Evolutionary conservation across 1,284 basidiomycete species (phyloP), one percentile per base, ranked within the genome.

Genomic region (Tranzscheliella williamsii): DNA sequence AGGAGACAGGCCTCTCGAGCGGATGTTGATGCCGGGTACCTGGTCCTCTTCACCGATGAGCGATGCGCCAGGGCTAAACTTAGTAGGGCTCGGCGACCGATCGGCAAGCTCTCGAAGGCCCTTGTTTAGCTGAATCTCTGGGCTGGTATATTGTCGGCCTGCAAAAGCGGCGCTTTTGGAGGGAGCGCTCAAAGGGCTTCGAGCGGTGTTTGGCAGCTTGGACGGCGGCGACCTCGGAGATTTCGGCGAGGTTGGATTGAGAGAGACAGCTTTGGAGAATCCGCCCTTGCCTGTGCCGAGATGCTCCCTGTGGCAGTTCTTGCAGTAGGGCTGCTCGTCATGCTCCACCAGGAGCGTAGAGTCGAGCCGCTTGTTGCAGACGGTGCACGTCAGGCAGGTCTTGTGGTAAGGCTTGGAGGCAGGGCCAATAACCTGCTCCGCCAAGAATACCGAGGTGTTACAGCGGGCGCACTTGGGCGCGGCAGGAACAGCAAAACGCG

Each of bases 381-480:
- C 62, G 31, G 66, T 47, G 44, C 76, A 78, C 17, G 67, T 71
- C 20, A 78, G 54, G 46, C 76, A 78, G 22, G 61, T 64, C 48
- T 67, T 70, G 60, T 78, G 76, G 38, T 78, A 78, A 2, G 70
- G 50, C 33, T 61, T 67, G 3, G 63, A 57, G n/a, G 46, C 48
- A 11, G 76, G 76, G 15, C 76, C 76, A 22, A 77, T 60, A 20
- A 73, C 73, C 41, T 76, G 72, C 44, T 78, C 76, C 6, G 75
- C 75, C 9, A 66, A 46, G 49, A 66, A 78, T 18, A 78, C 75
- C 2, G 67, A 66, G 24, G 69, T 69, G 22, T 62, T 43, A 58
- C 76, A 78, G 21, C 65, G 51, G 9, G 76, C 65, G 45, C 76
- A 78, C 36, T 71, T 73, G 44, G 76, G 72, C 18, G 75, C 72